These are phyloP conservation scores for Trichomonas gallinae DNA, from an alignment of 208 protist genomes.

Conservation along the genomic window DNA sequence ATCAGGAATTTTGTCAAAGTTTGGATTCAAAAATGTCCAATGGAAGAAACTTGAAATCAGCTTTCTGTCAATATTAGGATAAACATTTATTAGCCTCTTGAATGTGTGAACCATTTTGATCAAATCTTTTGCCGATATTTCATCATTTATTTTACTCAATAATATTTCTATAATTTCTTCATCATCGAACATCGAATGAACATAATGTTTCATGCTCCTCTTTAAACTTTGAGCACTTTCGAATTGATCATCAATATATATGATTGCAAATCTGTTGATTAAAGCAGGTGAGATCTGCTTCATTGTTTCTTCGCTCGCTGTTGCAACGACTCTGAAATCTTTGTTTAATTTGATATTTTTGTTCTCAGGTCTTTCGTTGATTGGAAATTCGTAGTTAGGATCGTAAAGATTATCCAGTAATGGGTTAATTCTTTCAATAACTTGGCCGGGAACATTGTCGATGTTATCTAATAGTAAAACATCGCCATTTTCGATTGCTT, in stretches of 20 bases:
- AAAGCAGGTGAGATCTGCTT: neutral
- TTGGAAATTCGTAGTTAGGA: neutral
- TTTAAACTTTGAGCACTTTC: neutral
- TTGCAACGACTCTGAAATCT: neutral
- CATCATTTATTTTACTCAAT: too few species aligned
- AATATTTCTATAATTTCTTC: too few species aligned
- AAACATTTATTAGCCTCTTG: too few species aligned
- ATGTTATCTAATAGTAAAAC: neutral
- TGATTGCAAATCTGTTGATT: neutral
- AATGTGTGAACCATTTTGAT: too few species aligned
- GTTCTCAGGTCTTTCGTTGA: neutral
- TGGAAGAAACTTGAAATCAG: too few species aligned
- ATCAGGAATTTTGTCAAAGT: neutral
- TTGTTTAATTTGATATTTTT: neutral
- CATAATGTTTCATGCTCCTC: too few species aligned
- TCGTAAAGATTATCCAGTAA: neutral
- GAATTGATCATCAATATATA: neutral
- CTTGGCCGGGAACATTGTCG: neutral
- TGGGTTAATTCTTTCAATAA: neutral
- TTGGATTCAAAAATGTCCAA: neutral
- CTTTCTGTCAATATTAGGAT: too few species aligned
- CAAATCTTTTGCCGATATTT: too few species aligned
- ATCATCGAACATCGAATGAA: too few species aligned
- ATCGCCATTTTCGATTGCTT: neutral
- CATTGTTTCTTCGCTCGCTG: neutral